Evolutionary conservation across 352 stramenopile species (phyloP).

Genomic region (Thraustotheca clavata): DNA sequence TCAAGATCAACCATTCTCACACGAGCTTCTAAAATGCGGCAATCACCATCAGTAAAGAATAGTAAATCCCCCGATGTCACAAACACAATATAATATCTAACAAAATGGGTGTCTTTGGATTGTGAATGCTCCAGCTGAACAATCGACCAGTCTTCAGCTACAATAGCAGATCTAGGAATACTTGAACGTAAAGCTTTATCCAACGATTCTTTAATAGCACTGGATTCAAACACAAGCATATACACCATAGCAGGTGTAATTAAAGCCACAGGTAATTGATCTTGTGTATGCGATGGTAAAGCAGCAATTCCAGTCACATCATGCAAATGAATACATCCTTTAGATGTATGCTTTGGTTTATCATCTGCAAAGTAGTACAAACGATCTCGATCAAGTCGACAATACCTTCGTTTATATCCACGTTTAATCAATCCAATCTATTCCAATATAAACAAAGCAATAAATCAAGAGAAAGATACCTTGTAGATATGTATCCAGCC

Average conservation of each 20-base stretch:
- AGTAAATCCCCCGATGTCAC: constrained; percentile 5
- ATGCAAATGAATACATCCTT: constrained; percentile 4
- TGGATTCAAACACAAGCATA: constrained; percentile 6
- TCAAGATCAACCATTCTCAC: constrained; percentile 14
- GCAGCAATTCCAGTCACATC: constrained; percentile 1
- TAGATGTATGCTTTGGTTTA: background rate
- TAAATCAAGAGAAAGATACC: background rate
- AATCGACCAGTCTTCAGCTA: constrained; percentile 17
- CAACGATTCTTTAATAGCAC: background rate
- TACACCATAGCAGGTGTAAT: background rate
- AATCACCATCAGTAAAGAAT: constrained; percentile 9
- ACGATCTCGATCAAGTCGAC: constrained; percentile 2
- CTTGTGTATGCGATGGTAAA: background rate
- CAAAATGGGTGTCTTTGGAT: background rate
- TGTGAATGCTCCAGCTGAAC: constrained; percentile 7
- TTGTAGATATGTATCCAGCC: constrained; percentile 16
- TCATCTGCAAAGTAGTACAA: constrained; percentile 18
- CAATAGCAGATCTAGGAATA: background rate
- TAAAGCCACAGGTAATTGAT: constrained; percentile 1
- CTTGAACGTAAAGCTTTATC: background rate
- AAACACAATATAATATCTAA: constrained; percentile 11
- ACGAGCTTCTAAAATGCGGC: background rate
- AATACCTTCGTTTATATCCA: background rate
- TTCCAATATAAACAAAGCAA: background rate
- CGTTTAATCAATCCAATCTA: constrained; percentile 9